phyloP scores from a whole-genome alignment of 345 rosid species.

The Eucalyptus regnans region DNA sequence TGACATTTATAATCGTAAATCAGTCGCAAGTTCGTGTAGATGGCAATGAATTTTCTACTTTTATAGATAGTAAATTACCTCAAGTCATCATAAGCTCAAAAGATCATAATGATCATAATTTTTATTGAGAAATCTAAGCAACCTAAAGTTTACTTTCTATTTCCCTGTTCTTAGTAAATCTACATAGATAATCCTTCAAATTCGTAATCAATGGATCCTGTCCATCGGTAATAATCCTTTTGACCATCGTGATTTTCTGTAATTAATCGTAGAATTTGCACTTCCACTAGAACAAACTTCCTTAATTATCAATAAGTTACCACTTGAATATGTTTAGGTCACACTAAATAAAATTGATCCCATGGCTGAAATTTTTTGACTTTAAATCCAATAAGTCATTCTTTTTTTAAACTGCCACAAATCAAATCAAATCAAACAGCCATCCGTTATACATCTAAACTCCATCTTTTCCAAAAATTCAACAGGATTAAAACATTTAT shows the following conservation, averaged over 20 bases:
- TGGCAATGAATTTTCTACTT: too few species aligned
- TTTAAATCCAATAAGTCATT: too few species aligned
- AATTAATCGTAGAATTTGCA: too few species aligned
- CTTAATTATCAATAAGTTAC: neutral
- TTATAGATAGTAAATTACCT: neutral
- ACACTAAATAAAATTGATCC: neutral
- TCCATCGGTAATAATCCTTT: neutral
- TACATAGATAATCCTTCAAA: neutral
- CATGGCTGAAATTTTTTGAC: too few species aligned
- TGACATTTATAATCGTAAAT: too few species aligned
- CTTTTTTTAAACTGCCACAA: neutral
- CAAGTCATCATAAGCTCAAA: neutral
- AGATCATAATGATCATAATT: too few species aligned
- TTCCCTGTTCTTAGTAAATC: neutral
- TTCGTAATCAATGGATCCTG: neutral
- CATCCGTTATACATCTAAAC: neutral
- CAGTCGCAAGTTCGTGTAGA: fast-evolving
- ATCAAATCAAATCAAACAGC: neutral
- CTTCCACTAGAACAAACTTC: neutral
- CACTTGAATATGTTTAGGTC: too few species aligned
- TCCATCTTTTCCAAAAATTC: too few species aligned
- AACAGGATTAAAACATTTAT: too few species aligned
- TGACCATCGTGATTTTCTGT: fast-evolving
- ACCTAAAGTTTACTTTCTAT: neutral
- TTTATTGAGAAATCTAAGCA: neutral